These are phyloP conservation scores for Zymoseptoria crescenta DNA, from an alignment of 2,329 filamentous ascomycete species.

Conservation along the genomic window DNA sequence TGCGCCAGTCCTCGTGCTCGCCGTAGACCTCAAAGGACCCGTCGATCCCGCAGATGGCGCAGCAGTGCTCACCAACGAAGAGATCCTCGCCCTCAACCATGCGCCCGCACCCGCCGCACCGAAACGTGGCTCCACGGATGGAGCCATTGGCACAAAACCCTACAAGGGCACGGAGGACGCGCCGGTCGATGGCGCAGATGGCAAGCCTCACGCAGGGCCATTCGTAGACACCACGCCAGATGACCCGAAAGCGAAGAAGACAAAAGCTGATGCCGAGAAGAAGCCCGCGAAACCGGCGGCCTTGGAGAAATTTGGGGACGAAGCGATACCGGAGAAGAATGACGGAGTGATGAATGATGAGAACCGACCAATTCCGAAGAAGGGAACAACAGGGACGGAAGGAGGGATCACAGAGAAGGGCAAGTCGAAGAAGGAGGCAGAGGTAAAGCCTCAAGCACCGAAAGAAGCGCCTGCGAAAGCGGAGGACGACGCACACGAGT, in stretches of 20 bases:
- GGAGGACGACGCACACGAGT: conserved; percentile 69
- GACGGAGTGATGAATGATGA: conserved; percentile 93
- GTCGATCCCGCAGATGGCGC: conserved; percentile 6
- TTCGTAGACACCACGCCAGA: conserved; percentile 51
- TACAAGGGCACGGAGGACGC: conserved; percentile 62
- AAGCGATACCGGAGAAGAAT: conserved; percentile 47
- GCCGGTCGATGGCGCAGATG: conserved; percentile 86
- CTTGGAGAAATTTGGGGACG: conserved; percentile 28
- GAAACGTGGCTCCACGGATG: not conserved
- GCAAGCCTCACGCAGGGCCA: conserved; percentile 85
- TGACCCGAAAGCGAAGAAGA: conserved; percentile 17
- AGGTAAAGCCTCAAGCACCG: conserved; percentile 73
- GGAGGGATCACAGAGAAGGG: conserved; percentile 84
- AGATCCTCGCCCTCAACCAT: conserved; percentile 20
- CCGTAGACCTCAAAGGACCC: conserved; percentile 20
- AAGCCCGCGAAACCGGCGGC: conserved; percentile 41
- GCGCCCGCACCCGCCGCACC: conserved; percentile 17
- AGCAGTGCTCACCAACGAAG: conserved; percentile 19
- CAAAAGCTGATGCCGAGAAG: conserved; percentile 12
- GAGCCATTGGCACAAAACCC: conserved; percentile 13
- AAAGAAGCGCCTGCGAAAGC: conserved; percentile 79
- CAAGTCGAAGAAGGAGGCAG: conserved; percentile 60
- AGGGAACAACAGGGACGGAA: conserved; percentile 81
- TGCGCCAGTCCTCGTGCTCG: conserved; percentile 48
- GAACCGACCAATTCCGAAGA: conserved; percentile 63